phyloP scores from a whole-genome alignment of 345 rosid genomes.

The Brassica nigra region DNA sequence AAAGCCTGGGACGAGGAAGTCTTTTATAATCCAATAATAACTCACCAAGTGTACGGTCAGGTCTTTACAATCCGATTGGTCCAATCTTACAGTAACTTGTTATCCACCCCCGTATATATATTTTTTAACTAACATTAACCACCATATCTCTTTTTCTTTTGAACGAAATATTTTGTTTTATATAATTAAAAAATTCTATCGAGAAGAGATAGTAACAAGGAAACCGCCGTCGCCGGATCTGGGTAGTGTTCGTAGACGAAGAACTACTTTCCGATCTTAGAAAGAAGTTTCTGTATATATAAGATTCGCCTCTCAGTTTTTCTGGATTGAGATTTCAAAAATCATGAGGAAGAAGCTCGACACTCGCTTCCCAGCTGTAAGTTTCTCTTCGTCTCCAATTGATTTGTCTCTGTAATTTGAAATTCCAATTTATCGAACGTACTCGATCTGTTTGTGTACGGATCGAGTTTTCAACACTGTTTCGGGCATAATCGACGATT shows the following conservation, averaged over 20 bases:
- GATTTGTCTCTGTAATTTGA: neutral
- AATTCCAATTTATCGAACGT: neutral
- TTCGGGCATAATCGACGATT: neutral
- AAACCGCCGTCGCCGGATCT: constrained; percentile 48
- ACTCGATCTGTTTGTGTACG: neutral
- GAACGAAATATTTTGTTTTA: neutral
- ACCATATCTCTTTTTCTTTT: neutral
- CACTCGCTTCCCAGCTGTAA: constrained; percentile 45
- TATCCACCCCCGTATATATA: neutral
- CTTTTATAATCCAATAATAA: neutral
- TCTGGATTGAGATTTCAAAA: neutral
- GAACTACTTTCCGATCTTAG: neutral
- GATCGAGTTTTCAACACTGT: neutral
- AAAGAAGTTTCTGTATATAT: constrained; percentile 1
- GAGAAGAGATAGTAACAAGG: constrained; percentile 12
- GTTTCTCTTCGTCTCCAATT: neutral
- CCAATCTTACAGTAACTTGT: neutral
- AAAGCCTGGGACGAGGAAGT: neutral
- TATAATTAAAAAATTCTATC: too few species aligned
- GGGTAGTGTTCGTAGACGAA: constrained; percentile 25
- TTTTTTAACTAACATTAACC: neutral
- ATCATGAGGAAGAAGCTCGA: constrained; percentile 45
- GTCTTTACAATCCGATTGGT: constrained; percentile 12
- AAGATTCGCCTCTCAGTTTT: neutral
- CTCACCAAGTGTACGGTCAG: constrained; percentile 15